phyloP scores from a whole-genome alignment of 208 protist genomes.

The Porcisia hertigi region DNA sequence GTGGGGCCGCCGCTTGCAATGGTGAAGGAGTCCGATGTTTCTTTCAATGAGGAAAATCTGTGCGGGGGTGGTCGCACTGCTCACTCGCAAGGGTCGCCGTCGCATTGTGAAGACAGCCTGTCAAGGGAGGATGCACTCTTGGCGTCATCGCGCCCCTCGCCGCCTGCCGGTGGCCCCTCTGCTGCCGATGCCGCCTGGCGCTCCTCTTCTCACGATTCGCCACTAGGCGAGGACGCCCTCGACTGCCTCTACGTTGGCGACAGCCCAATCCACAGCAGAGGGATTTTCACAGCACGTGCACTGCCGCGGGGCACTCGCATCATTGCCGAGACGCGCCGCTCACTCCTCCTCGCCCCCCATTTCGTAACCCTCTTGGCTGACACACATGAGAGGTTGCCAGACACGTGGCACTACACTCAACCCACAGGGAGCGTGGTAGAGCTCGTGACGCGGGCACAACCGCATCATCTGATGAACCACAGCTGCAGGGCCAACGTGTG shows the following conservation, averaged over 20 bases:
- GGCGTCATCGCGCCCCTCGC: background rate
- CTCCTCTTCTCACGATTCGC: background rate
- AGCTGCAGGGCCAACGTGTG: slow-evolving; percentile 72
- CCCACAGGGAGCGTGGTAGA: slow-evolving; percentile 60
- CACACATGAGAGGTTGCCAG: slow-evolving; percentile 65
- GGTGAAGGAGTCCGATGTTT: background rate
- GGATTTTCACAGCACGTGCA: slow-evolving; percentile 45
- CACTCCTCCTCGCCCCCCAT: slow-evolving; percentile 47
- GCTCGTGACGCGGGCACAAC: slow-evolving; percentile 61
- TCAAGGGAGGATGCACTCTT: background rate
- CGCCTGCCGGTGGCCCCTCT: background rate
- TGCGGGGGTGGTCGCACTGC: background rate
- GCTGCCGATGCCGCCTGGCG: background rate
- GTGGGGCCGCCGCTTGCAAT: slow-evolving; percentile 31
- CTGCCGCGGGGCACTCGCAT: slow-evolving; percentile 63
- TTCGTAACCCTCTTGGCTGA: slow-evolving; percentile 58
- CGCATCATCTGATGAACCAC: slow-evolving; percentile 81
- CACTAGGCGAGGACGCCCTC: slow-evolving; percentile 39
- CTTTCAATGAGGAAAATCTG: background rate
- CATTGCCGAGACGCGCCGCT: slow-evolving; percentile 50
- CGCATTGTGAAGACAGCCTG: background rate
- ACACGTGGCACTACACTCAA: slow-evolving; percentile 80
- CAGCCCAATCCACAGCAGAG: slow-evolving; percentile 72
- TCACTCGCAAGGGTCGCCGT: background rate
- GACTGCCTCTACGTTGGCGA: slow-evolving; percentile 56